Percentiles rank a stretch among this genome's conserved stretches.
These are phyloP conservation scores for Verticillium nonalfalfae DNA, from an alignment of 2,329 filamentous ascomycete genomes.

Conservation along the genomic window DNA sequence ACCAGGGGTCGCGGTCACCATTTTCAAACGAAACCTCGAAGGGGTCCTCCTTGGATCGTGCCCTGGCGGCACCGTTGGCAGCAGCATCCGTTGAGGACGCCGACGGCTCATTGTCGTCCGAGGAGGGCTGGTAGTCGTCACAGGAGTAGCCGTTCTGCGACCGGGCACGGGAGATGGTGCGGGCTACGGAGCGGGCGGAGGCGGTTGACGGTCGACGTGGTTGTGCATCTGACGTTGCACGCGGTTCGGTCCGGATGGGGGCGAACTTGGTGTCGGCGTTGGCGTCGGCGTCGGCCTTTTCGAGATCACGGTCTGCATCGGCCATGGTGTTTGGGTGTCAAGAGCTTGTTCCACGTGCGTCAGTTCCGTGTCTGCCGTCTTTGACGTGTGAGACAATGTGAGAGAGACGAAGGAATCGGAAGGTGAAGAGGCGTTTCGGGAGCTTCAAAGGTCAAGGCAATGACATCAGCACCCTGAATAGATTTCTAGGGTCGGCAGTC, in stretches of 20 bases:
- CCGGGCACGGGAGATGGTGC: slow-evolving; percentile 18
- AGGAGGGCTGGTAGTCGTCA: slow-evolving; percentile 19
- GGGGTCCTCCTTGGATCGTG: slow-evolving; percentile 28
- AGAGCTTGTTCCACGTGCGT: too few species aligned
- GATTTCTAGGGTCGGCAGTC: too few species aligned
- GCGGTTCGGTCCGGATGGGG: background rate
- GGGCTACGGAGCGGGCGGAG: background rate
- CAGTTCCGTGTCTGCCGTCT: too few species aligned
- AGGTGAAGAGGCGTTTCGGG: too few species aligned
- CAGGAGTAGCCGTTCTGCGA: slow-evolving; percentile 40
- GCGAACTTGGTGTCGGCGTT: background rate
- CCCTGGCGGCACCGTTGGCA: slow-evolving; percentile 2
- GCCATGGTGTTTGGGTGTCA: background rate
- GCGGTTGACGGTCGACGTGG: background rate
- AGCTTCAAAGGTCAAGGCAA: too few species aligned
- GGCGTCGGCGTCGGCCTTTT: slow-evolving; percentile 12
- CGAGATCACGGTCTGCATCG: slow-evolving; percentile 7
- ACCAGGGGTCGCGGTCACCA: slow-evolving; percentile 63
- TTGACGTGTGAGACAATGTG: too few species aligned
- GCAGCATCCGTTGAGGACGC: background rate
- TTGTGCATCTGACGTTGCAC: background rate
- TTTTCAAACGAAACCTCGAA: slow-evolving; percentile 73
- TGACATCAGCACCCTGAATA: too few species aligned
- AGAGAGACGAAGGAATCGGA: too few species aligned
- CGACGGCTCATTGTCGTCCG: background rate